Conservation (phyloP, 164 flowering plant genomes). For the Hamamelis virginiana region DNA sequence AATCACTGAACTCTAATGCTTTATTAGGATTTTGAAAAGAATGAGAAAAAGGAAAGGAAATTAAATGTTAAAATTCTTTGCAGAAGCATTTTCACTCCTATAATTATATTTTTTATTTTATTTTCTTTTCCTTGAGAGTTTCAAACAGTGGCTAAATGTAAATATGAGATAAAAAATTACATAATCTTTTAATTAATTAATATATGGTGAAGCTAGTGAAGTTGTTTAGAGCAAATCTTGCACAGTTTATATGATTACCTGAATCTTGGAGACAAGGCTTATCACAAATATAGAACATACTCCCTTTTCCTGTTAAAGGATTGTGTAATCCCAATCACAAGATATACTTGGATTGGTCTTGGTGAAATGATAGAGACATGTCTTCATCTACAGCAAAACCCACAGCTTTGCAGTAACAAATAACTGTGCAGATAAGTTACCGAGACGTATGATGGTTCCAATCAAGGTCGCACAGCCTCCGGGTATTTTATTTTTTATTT, state of each 20-base stretch:
- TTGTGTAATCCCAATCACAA: constrained; percentile 9
- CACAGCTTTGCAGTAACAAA: constrained; percentile 10
- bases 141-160: too few species aligned
- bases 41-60: too few species aligned
- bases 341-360: constrained; percentile 14
- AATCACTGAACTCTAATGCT: too few species aligned
- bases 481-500: not conserved
- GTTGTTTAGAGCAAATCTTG: not conserved
- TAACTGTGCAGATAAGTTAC: not conserved
- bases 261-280: not conserved
- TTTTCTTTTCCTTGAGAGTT: too few species aligned
- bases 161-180: too few species aligned
- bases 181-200: not conserved
- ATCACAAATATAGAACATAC: constrained; percentile 2
- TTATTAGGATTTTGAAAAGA: too few species aligned
- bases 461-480: not conserved
- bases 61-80: too few species aligned
- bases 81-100: too few species aligned
- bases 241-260: not conserved
- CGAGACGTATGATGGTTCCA: constrained; percentile 13
- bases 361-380: constrained; percentile 14
- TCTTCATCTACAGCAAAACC: constrained; percentile 10
- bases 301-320: constrained; percentile 3
- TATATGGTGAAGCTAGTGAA: not conserved
- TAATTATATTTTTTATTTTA: too few species aligned